phyloP scores from a whole-genome alignment of 2,329 filamentous ascomycete species.

The Colletotrichum sp. region DNA sequence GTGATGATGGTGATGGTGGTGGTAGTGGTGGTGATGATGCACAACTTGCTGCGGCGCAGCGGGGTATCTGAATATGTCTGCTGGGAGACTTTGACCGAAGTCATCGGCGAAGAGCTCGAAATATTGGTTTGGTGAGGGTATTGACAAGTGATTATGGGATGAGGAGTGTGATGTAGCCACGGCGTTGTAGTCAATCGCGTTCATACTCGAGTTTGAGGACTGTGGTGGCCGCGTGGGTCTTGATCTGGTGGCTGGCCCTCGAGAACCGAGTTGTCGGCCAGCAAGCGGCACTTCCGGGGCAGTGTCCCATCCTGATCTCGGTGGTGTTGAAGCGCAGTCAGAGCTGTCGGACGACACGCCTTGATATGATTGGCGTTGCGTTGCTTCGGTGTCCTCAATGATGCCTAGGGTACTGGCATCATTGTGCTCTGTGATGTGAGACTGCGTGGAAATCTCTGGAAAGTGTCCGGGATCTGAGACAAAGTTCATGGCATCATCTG shows the following conservation, averaged over 20 bases:
- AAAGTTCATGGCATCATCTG: background rate
- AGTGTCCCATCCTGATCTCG: background rate
- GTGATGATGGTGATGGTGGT: conserved; percentile 6
- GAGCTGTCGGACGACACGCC: background rate
- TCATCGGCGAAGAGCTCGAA: background rate
- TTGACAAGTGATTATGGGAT: background rate
- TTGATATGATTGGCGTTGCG: background rate
- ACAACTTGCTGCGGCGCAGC: background rate
- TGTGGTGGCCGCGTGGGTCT: background rate
- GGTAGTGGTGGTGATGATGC: background rate
- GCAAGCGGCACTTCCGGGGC: background rate
- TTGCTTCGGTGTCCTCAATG: background rate
- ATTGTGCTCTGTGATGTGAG: background rate
- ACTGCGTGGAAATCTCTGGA: background rate
- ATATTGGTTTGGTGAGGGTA: background rate
- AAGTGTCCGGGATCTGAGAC: background rate
- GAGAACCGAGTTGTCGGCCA: background rate
- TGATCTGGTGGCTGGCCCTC: background rate
- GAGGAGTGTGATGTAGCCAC: background rate
- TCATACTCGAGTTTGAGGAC: background rate
- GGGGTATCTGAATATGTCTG: background rate
- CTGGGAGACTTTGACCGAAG: background rate
- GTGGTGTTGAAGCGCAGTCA: background rate
- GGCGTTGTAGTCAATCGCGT: background rate
- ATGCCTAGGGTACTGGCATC: background rate